Evolutionary conservation across 805 yeast species (phyloP).

Genomic region (Starmerella roubikii): DNA sequence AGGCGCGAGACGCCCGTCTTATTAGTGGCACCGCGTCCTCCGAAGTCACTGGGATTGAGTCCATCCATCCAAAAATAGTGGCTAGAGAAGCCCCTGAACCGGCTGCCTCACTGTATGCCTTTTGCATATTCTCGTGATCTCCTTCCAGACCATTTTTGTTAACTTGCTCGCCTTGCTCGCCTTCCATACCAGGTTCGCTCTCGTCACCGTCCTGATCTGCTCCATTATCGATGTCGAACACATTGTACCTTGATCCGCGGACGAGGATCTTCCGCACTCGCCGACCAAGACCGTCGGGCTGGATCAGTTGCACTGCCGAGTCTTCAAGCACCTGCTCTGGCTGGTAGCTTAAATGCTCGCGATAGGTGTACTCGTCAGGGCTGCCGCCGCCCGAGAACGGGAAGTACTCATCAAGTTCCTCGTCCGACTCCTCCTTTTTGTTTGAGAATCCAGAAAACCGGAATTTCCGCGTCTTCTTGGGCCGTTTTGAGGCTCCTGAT

Average conservation of each 20-base stretch:
- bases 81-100: not conserved
- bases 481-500: not conserved
- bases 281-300: slow-evolving; percentile 2
- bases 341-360: slow-evolving; percentile 12
- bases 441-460: not conserved
- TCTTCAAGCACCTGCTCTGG: slow-evolving; percentile 17
- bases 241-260: slow-evolving; percentile 13
- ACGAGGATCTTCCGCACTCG: slow-evolving; percentile 5
- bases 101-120: not conserved
- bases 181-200: too few relatives aligned
- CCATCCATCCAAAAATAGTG: not conserved
- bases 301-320: slow-evolving; percentile 3
- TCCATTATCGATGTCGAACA: not conserved
- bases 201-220: not conserved
- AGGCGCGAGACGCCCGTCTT: slow-evolving; percentile 2
- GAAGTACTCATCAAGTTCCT: slow-evolving; percentile 9
- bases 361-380: not conserved
- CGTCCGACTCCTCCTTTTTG: not conserved
- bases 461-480: not conserved
- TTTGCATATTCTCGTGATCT: too few relatives aligned
- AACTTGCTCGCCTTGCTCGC: too few relatives aligned
- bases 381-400: slow-evolving; percentile 16
- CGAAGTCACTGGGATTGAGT: not conserved
- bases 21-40: not conserved
- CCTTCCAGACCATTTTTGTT: too few relatives aligned